Evolutionary conservation across 2,329 filamentous ascomycete species (phyloP), one percentile per base, ranked within the genome.

Genomic region (Diatrype stigma): DNA sequence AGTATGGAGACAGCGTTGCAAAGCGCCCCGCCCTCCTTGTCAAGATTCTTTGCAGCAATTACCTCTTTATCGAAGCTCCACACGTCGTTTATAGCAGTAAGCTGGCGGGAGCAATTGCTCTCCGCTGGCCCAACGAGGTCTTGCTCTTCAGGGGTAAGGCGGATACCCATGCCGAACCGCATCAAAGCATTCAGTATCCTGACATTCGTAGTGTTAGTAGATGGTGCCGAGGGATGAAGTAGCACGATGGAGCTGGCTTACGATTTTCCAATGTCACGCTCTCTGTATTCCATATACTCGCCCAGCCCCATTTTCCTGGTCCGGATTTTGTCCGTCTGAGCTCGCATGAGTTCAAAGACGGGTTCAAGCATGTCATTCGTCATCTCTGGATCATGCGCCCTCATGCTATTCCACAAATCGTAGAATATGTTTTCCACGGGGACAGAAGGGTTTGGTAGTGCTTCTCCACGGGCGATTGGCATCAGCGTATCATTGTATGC

Each of bases 11-110:
- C 68, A 0, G 62, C 56, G 2, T 62, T 63, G 55, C 68, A 69
- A 1, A 73, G 58, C 2, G 59, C 44, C 1, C 53, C 53, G n/a
- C 69, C 69, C 45, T 61, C 59, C 52, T 56, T 17, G 22, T 55
- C 52, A 2, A 45, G 45, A 48, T 10, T 49, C 32, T 52, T 52
- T 8, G 38, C 59, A 37, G 28, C 58, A n/a, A 34, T 42, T 8
- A 50, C 59, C 42, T 72, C 70, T 55, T 73, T 73, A 28, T 72
- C 68, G 22, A 47, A 73, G 42, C 61, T 66, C 52, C 56, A 69
- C 45, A 73, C 69, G 47, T 73, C 70, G 53, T 73, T 73, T 14
- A 73, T 52, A 10, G 71, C 52, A 3, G 66, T 61, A 40, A 72
- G 56, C 35, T 72, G 70, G 50, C 64, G 63, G 2, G 60, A 55